Base-by-base conservation (phyloP, 2,329 filamentous ascomycete genomes). In the Coniochaeta hoffmannii region DNA sequence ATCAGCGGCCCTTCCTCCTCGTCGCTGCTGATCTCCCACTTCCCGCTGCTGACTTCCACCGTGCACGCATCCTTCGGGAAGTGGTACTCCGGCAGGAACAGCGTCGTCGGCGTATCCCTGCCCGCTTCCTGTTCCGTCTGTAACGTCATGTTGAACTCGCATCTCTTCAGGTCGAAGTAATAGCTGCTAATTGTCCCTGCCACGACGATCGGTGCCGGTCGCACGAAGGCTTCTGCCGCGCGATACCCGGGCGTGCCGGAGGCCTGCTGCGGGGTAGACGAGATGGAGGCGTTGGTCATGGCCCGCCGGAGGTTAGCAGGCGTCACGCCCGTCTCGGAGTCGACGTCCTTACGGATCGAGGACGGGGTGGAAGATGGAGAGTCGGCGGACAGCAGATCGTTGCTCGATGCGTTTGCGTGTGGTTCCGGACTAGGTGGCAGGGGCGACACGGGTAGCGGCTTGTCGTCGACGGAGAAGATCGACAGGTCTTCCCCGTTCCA, bases 401-500 rank as follows among this genome's bases (percentile, higher is more conserved):
- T 68, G 0, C 76, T 76, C 1, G 81, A 81, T 50, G 71, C 75
- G 53, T 69, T 73, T 8, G 55, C 75, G 53, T 69, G 73, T 8
- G 55, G 55, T 3, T 69, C 66, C 0, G 72, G 65, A 4, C 64
- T 72, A 57, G 66, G 75, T 1, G 79, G 79, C 3, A 81, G 58
- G 6, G 78, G 67, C 2, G 81, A 82, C 36, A 76, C 65, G 1
- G 81, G 78, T 36, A 87, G 68, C 15, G 77, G 72, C 55, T 84
- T 86, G 69, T 99, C 95, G 66, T 99, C 92, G 5, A 83, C 63
- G 0, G 90, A 97, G 67, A 85, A 88, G 55, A 99, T 94, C 5
- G 92, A 97, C 32, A 99, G 73, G 68, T 99, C 94, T 70, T 99
- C 94, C 50, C 94, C 94, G 62, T 99, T 99, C 94, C 94, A 99